Conservation (phyloP, 2,329 filamentous ascomycete species). For the Myriosclerotinia duriaeana region DNA sequence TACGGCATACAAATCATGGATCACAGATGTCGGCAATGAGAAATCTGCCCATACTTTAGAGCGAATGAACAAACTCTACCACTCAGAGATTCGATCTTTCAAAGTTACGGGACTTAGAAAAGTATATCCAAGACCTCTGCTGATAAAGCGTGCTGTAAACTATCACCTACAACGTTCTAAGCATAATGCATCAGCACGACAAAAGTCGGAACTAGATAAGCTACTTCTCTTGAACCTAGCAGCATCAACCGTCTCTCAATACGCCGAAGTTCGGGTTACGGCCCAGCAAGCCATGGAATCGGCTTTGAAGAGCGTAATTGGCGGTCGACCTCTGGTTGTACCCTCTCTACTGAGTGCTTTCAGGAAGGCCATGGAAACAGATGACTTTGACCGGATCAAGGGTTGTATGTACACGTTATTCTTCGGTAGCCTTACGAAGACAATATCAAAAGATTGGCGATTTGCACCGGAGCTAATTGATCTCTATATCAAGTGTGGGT, state of each 20-base stretch:
- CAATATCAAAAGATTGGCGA: constrained; percentile 87
- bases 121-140: constrained; percentile 85
- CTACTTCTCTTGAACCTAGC: constrained; percentile 81
- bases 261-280: constrained; percentile 92
- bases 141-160: constrained; percentile 88
- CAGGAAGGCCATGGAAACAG: constrained; percentile 72
- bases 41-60: constrained; percentile 91
- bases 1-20: constrained; percentile 91
- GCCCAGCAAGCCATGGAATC: constrained; percentile 92
- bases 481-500: constrained; percentile 84
- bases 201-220: constrained; percentile 88
- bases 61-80: constrained; percentile 78
- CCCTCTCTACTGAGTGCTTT: constrained; percentile 80
- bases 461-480: constrained; percentile 88
- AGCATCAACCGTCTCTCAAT: constrained; percentile 83
- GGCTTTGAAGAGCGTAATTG: constrained; percentile 86
- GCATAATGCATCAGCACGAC: constrained; percentile 85
- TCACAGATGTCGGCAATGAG: constrained; percentile 95
- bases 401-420: constrained; percentile 88
- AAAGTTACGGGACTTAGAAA: constrained; percentile 93
- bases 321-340: constrained; percentile 83
- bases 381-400: constrained; percentile 90
- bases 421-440: constrained; percentile 85
- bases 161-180: constrained; percentile 94
- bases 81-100: constrained; percentile 85